Evolutionary conservation across 305 asterid species (phyloP).

Genomic region (Solanum chacoense): DNA sequence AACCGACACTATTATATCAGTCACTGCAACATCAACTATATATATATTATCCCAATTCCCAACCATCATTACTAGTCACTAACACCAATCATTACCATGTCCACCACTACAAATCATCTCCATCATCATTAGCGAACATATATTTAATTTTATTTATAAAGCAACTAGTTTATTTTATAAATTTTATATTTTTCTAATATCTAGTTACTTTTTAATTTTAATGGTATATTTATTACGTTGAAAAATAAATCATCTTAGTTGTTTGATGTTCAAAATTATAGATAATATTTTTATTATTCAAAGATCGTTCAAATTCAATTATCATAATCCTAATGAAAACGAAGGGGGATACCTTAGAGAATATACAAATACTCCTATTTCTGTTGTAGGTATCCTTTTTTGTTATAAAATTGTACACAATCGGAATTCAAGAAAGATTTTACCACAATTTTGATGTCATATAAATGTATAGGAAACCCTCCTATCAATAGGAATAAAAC

Average conservation of each 20-base stretch:
- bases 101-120: neutral
- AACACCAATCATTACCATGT: neutral
- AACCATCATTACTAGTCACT: neutral
- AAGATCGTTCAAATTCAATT: neutral
- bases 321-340: neutral
- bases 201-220: neutral
- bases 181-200: neutral
- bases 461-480: neutral
- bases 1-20: neutral
- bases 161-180: neutral
- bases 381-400: neutral
- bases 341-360: neutral
- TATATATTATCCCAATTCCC: neutral
- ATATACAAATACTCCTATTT: neutral
- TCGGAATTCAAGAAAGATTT: neutral
- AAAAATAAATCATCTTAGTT: neutral
- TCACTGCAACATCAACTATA: neutral
- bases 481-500: neutral
- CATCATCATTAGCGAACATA: neutral
- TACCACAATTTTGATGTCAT: neutral
- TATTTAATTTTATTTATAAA: no score
- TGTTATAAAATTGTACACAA: neutral
- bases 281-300: neutral
- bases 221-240: neutral
- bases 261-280: no score